Evolutionary conservation across 129 eudicot genomes (phyloP).

Genomic region (Flaveria ramosissima): DNA sequence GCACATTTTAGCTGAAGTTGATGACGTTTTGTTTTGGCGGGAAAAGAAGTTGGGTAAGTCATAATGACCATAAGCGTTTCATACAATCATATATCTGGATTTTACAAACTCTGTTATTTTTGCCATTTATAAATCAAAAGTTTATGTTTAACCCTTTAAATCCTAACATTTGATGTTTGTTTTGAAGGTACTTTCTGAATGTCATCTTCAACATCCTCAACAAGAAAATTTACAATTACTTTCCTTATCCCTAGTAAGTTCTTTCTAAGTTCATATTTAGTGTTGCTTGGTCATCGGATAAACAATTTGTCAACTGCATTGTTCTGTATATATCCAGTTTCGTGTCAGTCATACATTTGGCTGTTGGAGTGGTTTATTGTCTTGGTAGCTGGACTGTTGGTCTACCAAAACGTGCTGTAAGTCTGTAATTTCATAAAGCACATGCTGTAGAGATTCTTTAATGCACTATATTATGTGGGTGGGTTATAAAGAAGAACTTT

Average conservation of each 20-base stretch:
- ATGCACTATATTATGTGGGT: no score
- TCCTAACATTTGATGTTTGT: conserved; percentile 3
- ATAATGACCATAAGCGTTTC: no score
- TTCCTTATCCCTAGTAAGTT: conserved; percentile 98
- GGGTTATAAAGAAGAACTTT: no score
- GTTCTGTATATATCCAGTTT: conserved; percentile 49
- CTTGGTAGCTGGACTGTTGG: conserved; percentile 87
- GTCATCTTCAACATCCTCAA: conserved; percentile 97
- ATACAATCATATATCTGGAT: no score
- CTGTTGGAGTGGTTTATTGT: conserved; percentile 84
- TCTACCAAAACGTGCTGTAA: conserved; percentile 95
- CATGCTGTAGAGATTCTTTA: no score
- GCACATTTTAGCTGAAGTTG: no score
- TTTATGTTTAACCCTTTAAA: neutral
- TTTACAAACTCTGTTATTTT: no score
- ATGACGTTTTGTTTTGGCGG: no score
- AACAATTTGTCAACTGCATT: neutral
- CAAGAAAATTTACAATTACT: conserved; percentile 99
- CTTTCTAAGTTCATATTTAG: neutral
- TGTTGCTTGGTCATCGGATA: neutral
- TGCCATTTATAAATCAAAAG: no score
- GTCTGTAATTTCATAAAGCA: conserved; percentile 21
- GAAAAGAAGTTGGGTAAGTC: no score
- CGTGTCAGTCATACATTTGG: conserved; percentile 82
- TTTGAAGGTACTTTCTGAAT: conserved; percentile 84